These are phyloP conservation scores for Tetragonia tetragonoides DNA, from an alignment of 148 eudicot species.

Conservation along the genomic window DNA sequence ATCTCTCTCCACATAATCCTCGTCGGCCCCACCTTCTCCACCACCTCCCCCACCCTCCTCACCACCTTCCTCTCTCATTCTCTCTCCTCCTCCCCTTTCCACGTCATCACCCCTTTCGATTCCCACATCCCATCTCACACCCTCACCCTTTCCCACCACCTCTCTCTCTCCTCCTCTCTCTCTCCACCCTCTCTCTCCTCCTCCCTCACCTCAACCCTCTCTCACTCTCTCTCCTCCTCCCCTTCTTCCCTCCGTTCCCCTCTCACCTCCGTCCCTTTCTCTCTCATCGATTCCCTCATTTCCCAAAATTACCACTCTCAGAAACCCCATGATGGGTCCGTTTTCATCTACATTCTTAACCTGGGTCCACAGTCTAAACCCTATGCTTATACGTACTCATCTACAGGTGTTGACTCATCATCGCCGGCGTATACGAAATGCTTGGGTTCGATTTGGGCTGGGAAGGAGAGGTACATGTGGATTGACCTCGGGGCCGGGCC, in stretches of 20 bases:
- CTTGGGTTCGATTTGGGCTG: constrained; percentile 66
- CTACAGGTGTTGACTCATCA: constrained; percentile 40
- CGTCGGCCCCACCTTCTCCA: constrained; percentile 52
- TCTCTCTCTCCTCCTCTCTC: constrained; percentile 56
- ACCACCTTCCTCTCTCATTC: constrained; percentile 56
- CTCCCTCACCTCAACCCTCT: constrained; percentile 40
- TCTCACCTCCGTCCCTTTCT: constrained; percentile 42
- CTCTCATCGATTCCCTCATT: constrained; percentile 51
- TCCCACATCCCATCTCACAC: constrained; percentile 10
- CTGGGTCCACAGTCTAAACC: constrained; percentile 54
- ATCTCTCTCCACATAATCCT: constrained; percentile 47
- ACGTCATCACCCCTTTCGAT: constrained; percentile 59
- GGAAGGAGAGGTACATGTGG: constrained; percentile 70
- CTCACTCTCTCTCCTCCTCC: constrained; percentile 30
- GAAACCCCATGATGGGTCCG: constrained; percentile 31
- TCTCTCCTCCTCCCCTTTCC: constrained; percentile 58
- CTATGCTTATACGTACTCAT: constrained; percentile 59
- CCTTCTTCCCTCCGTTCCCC: constrained; percentile 55
- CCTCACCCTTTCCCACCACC: constrained; percentile 37
- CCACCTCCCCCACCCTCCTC: constrained; percentile 40
- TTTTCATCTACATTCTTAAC: constrained; percentile 59
- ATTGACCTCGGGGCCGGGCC: constrained; percentile 88
- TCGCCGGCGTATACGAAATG: constrained; percentile 64
- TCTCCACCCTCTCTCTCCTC: constrained; percentile 40
- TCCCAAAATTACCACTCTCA: constrained; percentile 37